phyloP scores from a whole-genome alignment of 164 flowering plant species.

The Vitis rotundifolia region DNA sequence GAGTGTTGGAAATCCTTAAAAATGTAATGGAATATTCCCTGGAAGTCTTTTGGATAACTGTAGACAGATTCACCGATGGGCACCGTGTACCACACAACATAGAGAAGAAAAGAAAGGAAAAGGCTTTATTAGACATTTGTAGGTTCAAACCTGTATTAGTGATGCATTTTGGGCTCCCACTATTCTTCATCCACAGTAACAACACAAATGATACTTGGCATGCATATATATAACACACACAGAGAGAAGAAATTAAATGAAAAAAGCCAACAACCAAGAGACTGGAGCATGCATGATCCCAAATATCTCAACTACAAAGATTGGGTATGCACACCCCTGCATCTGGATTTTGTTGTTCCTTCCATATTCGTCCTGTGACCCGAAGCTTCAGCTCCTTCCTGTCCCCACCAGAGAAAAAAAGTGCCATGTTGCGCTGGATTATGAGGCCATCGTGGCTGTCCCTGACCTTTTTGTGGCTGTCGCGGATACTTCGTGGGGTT shows the following conservation, averaged over 20 bases:
- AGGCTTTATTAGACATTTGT: too few species aligned
- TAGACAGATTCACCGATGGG: too few species aligned
- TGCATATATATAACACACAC: not conserved
- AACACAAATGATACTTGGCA: not conserved
- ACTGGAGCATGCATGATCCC: not conserved
- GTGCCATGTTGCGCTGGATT: constrained; percentile 59
- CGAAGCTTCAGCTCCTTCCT: constrained; percentile 59
- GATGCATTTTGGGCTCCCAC: too few species aligned
- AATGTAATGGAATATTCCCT: too few species aligned
- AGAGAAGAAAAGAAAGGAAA: too few species aligned
- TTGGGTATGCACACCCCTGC: constrained; percentile 48
- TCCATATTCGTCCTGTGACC: constrained; percentile 65
- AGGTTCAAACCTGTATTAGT: too few species aligned
- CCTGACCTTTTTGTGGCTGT: constrained; percentile 57
- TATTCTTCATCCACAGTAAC: too few species aligned
- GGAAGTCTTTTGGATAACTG: too few species aligned
- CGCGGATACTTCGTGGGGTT: constrained; percentile 64
- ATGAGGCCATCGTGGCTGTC: constrained; percentile 68
- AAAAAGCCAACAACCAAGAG: not conserved
- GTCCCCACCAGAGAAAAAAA: constrained; percentile 62
- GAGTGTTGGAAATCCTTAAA: too few species aligned
- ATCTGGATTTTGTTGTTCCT: constrained; percentile 54
- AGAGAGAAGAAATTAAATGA: not conserved
- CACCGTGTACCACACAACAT: too few species aligned
- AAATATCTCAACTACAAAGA: constrained; percentile 29